Evolutionary conservation across 2,329 filamentous ascomycete species (phyloP).

Genomic region (Arachnopeziza araneosa): DNA sequence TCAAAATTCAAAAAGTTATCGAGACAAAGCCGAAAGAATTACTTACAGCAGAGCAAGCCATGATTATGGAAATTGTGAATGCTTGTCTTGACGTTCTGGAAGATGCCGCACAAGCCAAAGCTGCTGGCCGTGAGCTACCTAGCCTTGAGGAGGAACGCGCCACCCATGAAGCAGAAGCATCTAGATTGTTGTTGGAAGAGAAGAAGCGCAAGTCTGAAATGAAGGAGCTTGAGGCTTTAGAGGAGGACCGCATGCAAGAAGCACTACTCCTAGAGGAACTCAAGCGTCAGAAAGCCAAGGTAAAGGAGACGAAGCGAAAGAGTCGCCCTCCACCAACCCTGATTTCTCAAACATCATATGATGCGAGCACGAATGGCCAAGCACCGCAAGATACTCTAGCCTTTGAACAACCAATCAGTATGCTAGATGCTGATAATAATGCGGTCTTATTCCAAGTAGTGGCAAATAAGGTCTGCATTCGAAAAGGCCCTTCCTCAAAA

Average conservation of each 20-base stretch:
- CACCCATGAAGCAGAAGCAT: slow-evolving; percentile 69
- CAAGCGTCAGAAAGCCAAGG: slow-evolving; percentile 58
- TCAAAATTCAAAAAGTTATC: slow-evolving; percentile 61
- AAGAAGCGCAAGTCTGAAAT: slow-evolving; percentile 41
- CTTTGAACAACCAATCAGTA: slow-evolving; percentile 62
- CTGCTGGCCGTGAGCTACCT: slow-evolving; percentile 69
- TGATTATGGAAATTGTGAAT: slow-evolving; percentile 42
- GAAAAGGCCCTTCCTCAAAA: slow-evolving; percentile 59
- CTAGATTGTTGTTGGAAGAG: slow-evolving; percentile 47
- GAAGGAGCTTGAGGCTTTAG: slow-evolving; percentile 50
- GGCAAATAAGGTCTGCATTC: slow-evolving; percentile 60
- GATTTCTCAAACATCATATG: slow-evolving; percentile 21
- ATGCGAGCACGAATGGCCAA: slow-evolving; percentile 28
- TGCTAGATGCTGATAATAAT: slow-evolving; percentile 59
- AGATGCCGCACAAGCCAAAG: slow-evolving; percentile 74
- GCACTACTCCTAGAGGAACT: slow-evolving; percentile 70
- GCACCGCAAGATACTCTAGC: slow-evolving; percentile 39
- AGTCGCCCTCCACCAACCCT: slow-evolving; percentile 37
- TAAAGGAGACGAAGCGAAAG: slow-evolving; percentile 58
- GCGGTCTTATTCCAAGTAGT: slow-evolving; percentile 65
- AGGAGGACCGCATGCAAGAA: slow-evolving; percentile 65
- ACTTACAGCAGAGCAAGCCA: slow-evolving; percentile 48
- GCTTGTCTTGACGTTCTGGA: slow-evolving; percentile 67
- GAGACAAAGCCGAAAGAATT: slow-evolving; percentile 50
- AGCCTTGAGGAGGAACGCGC: slow-evolving; percentile 87